These are phyloP conservation scores for Lentinula detonsa DNA, from an alignment of 768 basidiomycete species.

Conservation along the genomic window DNA sequence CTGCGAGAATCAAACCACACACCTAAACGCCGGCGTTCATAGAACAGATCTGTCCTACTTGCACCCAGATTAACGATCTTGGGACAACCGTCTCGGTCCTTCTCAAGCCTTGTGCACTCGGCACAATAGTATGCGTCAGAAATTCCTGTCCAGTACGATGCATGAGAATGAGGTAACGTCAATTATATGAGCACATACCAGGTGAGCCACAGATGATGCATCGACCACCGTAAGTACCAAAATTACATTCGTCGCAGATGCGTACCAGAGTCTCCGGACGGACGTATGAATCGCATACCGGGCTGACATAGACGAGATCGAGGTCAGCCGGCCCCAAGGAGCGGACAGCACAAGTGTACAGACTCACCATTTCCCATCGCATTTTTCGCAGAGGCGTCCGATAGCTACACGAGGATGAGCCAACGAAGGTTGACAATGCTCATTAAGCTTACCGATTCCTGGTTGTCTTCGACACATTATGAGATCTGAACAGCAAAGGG, in stretches of 20 bases:
- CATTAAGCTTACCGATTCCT: conserved; percentile 72
- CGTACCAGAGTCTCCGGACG: conserved; percentile 96
- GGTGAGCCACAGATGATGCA: conserved; percentile 98
- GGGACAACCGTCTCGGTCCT: conserved; percentile 96
- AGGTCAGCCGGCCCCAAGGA: not conserved
- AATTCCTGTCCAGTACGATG: conserved; percentile 54
- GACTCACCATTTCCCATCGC: conserved; percentile 96
- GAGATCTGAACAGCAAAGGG: conserved; percentile 54
- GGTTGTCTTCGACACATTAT: conserved; percentile 98
- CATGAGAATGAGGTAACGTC: not conserved
- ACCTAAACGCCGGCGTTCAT: conserved; percentile 84
- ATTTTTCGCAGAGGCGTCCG: conserved; percentile 97
- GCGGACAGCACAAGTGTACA: conserved; percentile 1
- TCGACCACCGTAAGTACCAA: conserved; percentile 94
- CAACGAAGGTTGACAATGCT: not conserved
- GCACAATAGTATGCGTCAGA: conserved; percentile 99
- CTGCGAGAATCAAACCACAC: conserved; percentile 14
- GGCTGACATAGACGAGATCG: conserved; percentile 41
- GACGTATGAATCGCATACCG: conserved; percentile 98
- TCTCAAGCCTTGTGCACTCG: conserved; percentile 94
- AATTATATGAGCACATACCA: conserved; percentile 43
- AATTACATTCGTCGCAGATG: conserved; percentile 99
- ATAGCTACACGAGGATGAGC: conserved; percentile 55
- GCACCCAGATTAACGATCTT: conserved; percentile 98
- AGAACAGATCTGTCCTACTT: conserved; percentile 87